These are phyloP conservation scores for Aspergillus intermedius DNA, from an alignment of 2,329 filamentous ascomycete species.

Conservation along the genomic window DNA sequence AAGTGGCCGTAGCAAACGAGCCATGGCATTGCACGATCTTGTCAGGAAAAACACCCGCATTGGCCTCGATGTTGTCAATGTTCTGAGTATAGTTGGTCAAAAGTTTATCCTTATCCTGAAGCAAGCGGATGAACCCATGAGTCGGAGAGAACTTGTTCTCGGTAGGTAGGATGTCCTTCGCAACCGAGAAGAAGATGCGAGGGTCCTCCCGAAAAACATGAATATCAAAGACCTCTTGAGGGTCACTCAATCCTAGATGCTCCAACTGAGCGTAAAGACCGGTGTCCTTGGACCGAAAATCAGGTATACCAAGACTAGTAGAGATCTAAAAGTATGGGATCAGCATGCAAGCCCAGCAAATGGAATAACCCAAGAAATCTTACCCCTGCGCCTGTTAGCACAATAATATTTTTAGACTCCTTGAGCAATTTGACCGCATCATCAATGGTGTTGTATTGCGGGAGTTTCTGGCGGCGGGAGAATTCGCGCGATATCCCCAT, in stretches of 20 bases:
- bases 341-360: constrained; percentile 1
- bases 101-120: constrained; percentile 82
- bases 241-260: constrained; percentile 70
- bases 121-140: constrained; percentile 83
- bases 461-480: constrained; percentile 71
- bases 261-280: constrained; percentile 83
- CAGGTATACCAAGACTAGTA: constrained; percentile 91
- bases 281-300: constrained; percentile 89
- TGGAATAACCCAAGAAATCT: constrained; percentile 10
- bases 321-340: constrained; percentile 55
- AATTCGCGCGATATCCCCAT: constrained; percentile 75
- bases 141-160: constrained; percentile 80
- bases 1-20: constrained; percentile 87
- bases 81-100: constrained; percentile 98
- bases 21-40: constrained; percentile 95
- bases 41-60: constrained; percentile 71
- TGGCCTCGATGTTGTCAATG: constrained; percentile 90
- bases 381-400: constrained; percentile 83
- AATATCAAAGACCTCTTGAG: constrained; percentile 95
- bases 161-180: constrained; percentile 80
- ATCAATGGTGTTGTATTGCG: constrained; percentile 74
- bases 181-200: constrained; percentile 81
- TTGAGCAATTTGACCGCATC: constrained; percentile 75
- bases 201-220: constrained; percentile 79
- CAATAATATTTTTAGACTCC: constrained; percentile 74